Base-by-base conservation (phyloP, 495 filamentous ascomycete genomes). In the Penicillium cataractarum region DNA sequence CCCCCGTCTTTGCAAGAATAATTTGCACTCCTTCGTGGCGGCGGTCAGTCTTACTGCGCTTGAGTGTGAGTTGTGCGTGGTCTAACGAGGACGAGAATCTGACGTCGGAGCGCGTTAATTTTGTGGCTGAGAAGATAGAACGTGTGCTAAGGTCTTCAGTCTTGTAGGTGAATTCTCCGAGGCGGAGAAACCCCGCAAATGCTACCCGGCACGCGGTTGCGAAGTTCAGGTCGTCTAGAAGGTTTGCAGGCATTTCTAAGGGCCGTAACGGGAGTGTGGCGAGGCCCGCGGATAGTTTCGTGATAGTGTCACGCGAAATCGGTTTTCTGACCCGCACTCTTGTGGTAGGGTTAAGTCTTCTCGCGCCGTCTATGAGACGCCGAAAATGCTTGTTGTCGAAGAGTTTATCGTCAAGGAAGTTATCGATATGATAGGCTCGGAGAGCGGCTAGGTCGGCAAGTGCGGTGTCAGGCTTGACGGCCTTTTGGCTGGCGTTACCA, bases 1-100 rank as follows among this genome's bases (percentile, higher is more conserved):
- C 40, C 22, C 52, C 52, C 24, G 60, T 56, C 21, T 49, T 56
- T 62, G 52, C 52, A 39, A 62, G 52, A 49, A 56, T 37, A 56
- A 51, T 62, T 21, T 56, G 29, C 17, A 62, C 42, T 19, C 60
- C 60, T 62, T 56, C 42, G 52, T 62, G 52, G 42, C 52, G 51
- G 29, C 13, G 60, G 60, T 56, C 29, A 13, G 52, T 62, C 52
- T 62, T 62, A 32, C 52, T 62, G 15, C 40, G 51, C 40, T 62
- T 62, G 19, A 55, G 52, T 62, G 49, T 60, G 58, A 54, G 58
- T 54, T 60, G 24, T 17, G 17, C 49, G n/a, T 60, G 24, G 26
- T 54, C 49, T 54, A 60, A 54, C 48, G 48, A 60, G 57, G 48
- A 40, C 48, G 48, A 62, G 60, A 62, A 62, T 62, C 50, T 33